phyloP scores from a whole-genome alignment of 306 rosid species.

The Cucumis melo region DNA sequence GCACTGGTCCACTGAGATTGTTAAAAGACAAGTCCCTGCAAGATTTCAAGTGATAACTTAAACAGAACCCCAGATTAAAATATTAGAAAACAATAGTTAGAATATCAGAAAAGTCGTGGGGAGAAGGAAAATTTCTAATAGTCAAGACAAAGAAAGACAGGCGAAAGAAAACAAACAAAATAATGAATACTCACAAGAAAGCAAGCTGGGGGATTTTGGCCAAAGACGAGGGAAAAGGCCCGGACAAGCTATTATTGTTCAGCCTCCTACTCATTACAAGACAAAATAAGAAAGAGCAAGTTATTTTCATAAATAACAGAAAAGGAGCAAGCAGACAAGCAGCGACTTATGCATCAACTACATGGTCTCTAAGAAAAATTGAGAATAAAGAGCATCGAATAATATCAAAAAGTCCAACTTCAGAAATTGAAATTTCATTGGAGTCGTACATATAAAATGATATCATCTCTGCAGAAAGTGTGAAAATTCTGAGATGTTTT shows the following conservation, averaged over 20 bases:
- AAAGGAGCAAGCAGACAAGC: background rate
- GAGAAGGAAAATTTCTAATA: slow-evolving; percentile 8
- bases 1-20: slow-evolving; percentile 92
- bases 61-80: slow-evolving; percentile 16
- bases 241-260: slow-evolving; percentile 87
- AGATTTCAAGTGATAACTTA: slow-evolving; percentile 10
- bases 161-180: slow-evolving; percentile 14
- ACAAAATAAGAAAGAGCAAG: slow-evolving; percentile 17
- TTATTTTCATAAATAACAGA: background rate
- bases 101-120: slow-evolving; percentile 4
- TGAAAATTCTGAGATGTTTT: background rate
- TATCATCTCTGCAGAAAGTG: background rate
- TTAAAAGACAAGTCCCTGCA: slow-evolving; percentile 94
- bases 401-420: background rate
- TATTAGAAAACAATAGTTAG: slow-evolving; percentile 5
- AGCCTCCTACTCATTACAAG: slow-evolving; percentile 61
- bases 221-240: slow-evolving; percentile 64
- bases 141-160: slow-evolving; percentile 4
- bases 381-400: background rate
- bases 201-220: slow-evolving; percentile 73
- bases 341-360: background rate
- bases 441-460: background rate
- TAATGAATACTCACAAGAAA: slow-evolving; percentile 85
- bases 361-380: background rate
- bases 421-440: background rate